Evolutionary conservation across 2,329 filamentous ascomycete species (phyloP), one percentile per base, ranked within the genome.

Genomic region (Hysterium pulicare): DNA sequence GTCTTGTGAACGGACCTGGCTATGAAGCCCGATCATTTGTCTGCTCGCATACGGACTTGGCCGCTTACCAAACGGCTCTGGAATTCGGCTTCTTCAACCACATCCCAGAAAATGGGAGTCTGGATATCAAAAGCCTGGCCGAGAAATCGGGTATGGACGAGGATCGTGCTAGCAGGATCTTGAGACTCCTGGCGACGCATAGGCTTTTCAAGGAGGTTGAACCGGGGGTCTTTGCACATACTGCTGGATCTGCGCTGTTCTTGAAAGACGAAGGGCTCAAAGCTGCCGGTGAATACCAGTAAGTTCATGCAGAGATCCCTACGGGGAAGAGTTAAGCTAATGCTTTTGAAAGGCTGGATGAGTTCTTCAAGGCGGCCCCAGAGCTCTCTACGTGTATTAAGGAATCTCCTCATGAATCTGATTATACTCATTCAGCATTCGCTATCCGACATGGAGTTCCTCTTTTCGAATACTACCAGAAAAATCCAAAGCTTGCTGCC

Each of bases 221-320:
- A 9, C 15, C 15, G 8, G 33, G 19, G 10, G 10, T 15, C 15
- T 11, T 36, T 36, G 33, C 33, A 20, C 20, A 47, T 46, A 24
- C 41, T 33, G 36, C 48, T 17, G 16, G 7, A 17, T 8, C 8
- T 17, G 31, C 31, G 11, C 8, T 16, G 8, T 9, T 33, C 31
- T 7, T 8, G 16, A 7, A 15, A 17, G 31, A 33, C 15, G 31
- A 33, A 17, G 16, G 16, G 7, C 15, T 33, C 8, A 33, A 17
- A 15, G 31, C 31, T 28, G 26, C 26, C 26, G 26, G 26, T 8
- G 8, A 28, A 9, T 28, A 9, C n/a, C 8, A n/a, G n/a, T n/a
- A n/a, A n/a, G n/a, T n/a, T n/a, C n/a, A n/a, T n/a, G n/a, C n/a
- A n/a, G n/a, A n/a, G n/a, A n/a, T n/a, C n/a, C n/a, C n/a, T n/a